phyloP scores from a whole-genome alignment of 2,329 filamentous ascomycete genomes.

The Arthrobotrys sphaeroides region DNA sequence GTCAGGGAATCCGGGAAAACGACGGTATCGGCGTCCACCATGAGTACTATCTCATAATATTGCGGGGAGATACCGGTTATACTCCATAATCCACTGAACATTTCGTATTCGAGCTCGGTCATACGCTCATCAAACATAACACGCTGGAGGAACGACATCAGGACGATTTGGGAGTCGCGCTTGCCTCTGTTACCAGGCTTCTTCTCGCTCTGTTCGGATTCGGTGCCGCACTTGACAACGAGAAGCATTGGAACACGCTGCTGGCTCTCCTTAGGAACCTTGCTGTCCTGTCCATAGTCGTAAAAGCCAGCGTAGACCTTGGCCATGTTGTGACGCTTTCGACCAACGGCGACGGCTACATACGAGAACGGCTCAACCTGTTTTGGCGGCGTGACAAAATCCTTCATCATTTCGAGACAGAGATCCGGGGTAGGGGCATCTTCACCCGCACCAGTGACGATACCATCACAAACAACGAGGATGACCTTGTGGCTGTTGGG shows the following conservation, averaged over 20 bases:
- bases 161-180: conserved; percentile 97
- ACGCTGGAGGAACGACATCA: conserved; percentile 99
- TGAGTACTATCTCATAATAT: conserved; percentile 96
- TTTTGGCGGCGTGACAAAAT: conserved; percentile 79
- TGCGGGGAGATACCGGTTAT: conserved; percentile 98
- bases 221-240: conserved; percentile 93
- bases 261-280: conserved; percentile 84
- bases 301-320: conserved; percentile 99
- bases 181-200: conserved; percentile 98
- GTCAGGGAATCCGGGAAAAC: conserved; percentile 98
- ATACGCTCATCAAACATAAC: conserved; percentile 99
- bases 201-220: conserved; percentile 78
- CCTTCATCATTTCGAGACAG: conserved; percentile 91
- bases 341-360: conserved; percentile 92
- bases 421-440: conserved; percentile 85
- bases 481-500: conserved; percentile 99
- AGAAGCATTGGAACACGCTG: conserved; percentile 98
- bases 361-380: conserved; percentile 93
- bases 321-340: conserved; percentile 99
- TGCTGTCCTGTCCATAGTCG: conserved; percentile 85
- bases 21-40: conserved; percentile 99
- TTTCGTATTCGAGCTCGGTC: conserved; percentile 98
- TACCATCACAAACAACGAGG: conserved; percentile 93
- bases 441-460: conserved; percentile 97
- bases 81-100: conserved; percentile 99